Evolutionary conservation across 176 grass and related monocot genomes (phyloP), one percentile per base, ranked within the genome.

Genomic region (Juncus effusus): DNA sequence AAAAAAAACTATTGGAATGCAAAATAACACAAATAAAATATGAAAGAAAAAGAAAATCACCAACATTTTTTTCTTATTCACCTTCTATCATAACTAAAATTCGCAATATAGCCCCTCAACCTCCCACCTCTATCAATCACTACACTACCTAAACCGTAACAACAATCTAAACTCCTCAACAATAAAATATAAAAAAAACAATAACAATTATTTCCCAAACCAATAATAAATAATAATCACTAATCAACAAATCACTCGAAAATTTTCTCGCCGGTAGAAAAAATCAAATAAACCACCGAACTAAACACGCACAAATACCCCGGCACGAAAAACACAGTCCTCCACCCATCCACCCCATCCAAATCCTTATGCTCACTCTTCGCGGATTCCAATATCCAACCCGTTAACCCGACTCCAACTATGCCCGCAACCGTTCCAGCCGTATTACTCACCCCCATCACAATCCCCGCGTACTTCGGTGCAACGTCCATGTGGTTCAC

Each of bases 401-500:
- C 90, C 0, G 90, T 89, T 19, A 95, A 75, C 13, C 77, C 73
- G 1, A 86, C 79, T 19, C 90, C 82, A n/a, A 89, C 85, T 62
- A 95, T 86, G 47, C 85, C 90, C 67, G 90, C 90, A 59, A 89
- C 69, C 28, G 85, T 95, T 28, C 90, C 90, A 0, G 90, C 85
- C 39, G 90, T 89, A 74, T 95, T 95, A 14, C 85, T 88, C 74
- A 95, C 79, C 16, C 90, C 90, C 90, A 95, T 95, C 16, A 89
- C 77, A 72, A 95, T 95, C 15, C 90, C 90, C 37, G 90, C 85
- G 76, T 86, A 95, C 54, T 88, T 88, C 35, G 90, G 90, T 68
- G 90, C 90, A 65, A 89, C 58, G 19, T 89, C 90, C 90, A 95
- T 83, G 80, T 95, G 90, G 65, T 89, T 95, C 59, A 89, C 85